Conservation (phyloP, 192 early-diverging fungal genomes). For the Backusella psychrophila region DNA sequence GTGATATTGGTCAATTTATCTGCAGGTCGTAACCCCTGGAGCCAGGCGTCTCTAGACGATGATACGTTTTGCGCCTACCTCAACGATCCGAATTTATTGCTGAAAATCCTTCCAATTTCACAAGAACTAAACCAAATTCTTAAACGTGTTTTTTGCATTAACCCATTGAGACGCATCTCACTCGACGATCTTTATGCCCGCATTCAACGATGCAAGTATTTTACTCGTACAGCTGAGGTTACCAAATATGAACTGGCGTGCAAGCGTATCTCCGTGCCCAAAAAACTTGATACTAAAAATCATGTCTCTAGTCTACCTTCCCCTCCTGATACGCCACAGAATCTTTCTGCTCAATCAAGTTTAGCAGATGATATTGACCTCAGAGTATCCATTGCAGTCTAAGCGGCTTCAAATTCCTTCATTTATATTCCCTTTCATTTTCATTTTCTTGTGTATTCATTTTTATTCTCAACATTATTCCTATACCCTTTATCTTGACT, state of each 20-base stretch:
- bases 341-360: not conserved
- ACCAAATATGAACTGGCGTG: slow-evolving; percentile 10
- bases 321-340: not conserved
- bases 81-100: slow-evolving; percentile 59
- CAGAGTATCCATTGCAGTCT: not conserved
- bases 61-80: slow-evolving; percentile 76
- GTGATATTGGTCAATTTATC: slow-evolving; percentile 88
- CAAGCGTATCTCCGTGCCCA: not conserved
- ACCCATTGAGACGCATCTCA: slow-evolving; percentile 56
- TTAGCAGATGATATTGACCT: not conserved
- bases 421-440: not conserved
- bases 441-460: not conserved
- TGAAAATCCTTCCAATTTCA: slow-evolving; percentile 66
- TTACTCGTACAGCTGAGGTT: slow-evolving; percentile 39
- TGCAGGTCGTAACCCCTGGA: slow-evolving; percentile 82
- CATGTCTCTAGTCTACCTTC: not conserved
- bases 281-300: not conserved
- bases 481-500: not conserved
- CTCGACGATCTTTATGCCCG: slow-evolving; percentile 39
- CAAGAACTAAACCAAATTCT: slow-evolving; percentile 70
- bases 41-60: slow-evolving; percentile 66
- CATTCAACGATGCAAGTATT: slow-evolving; percentile 44
- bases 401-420: not conserved
- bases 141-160: slow-evolving; percentile 66
- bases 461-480: not conserved